Conservation (phyloP, 768 basidiomycete species). For the Strobilomyces dryophilus region DNA sequence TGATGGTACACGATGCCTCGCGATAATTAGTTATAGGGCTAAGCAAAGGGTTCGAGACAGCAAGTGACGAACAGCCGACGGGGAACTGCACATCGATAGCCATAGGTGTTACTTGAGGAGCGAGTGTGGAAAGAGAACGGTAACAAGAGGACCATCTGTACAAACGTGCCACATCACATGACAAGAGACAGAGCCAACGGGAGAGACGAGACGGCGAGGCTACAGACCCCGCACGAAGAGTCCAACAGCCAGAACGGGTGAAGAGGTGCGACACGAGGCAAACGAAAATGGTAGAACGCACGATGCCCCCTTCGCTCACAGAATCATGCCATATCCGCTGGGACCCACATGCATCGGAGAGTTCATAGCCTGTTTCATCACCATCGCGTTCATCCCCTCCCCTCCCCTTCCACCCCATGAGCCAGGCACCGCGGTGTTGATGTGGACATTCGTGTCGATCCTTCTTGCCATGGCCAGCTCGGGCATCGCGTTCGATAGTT, state of each 20-base stretch:
- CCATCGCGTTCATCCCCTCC: conserved; percentile 32
- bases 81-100: conserved; percentile 11
- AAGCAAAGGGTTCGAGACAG: background rate
- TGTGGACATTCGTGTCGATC: conserved; percentile 19
- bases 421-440: conserved; percentile 22
- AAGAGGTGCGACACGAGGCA: conserved; percentile 10
- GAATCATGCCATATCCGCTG: conserved; percentile 39
- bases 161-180: conserved; percentile 12
- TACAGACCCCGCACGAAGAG: conserved; percentile 10
- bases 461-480: conserved; percentile 27
- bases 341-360: conserved; percentile 38
- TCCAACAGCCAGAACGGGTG: conserved; percentile 11
- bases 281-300: conserved; percentile 6
- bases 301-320: conserved; percentile 20
- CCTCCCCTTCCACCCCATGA: conserved; percentile 26
- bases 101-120: conserved; percentile 7
- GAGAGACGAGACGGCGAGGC: conserved; percentile 8
- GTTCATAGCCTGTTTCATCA: conserved; percentile 32
- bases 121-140: conserved; percentile 1
- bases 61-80: conserved; percentile 4
- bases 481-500: conserved; percentile 30
- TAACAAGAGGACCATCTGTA: conserved; percentile 3
- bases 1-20: conserved; percentile 24
- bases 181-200: conserved; percentile 13
- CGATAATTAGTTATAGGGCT: conserved; percentile 8